Evolutionary conservation across 2,329 filamentous ascomycete genomes (phyloP), one percentile per base, ranked within the genome.

Genomic region (Penicillium griseofulvum): DNA sequence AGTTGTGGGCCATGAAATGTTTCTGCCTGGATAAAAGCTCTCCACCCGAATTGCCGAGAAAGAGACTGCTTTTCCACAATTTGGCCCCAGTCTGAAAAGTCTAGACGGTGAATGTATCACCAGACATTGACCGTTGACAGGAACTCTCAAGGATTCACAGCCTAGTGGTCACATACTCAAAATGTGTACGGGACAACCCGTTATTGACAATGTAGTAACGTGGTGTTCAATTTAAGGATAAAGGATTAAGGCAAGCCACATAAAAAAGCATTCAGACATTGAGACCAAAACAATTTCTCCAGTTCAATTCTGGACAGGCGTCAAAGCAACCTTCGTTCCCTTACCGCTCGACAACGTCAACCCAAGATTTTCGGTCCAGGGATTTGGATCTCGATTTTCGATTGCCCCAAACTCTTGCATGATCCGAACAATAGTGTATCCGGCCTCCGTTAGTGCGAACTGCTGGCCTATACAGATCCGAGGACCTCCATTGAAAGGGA

Each of bases 371-470:
- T 72, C 69, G 17, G 57, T 60, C 66, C 68, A 70, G 3, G 66
- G 65, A 11, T 62, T 54, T 0, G 61, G 49, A 46, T 72, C 71
- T 8, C 64, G 62, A 33, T 62, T 69, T 48, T 72, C 69, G 58
- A 55, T 53, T 12, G 9, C 10, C 36, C 36, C 51, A 16, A 73
- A 73, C 14, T 61, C 57, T 58, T 74, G 71, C 54, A 74, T 62
- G 33, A 74, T 54, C 16, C 70, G 64, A 31, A 71, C 63, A 22
- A 68, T 67, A 7, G 67, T 66, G 46, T 72, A 74, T 7, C 65
- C 69, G 12, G 71, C 71, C 59, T 74, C 71, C 1, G 69, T 72
- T 19, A 74, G 57, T 3, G 70, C 71, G 49, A 71, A 72, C 60
- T 72, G 69, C 54, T 72, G 68, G 19, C 70, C 71, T 28, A 74